phyloP scores from a whole-genome alignment of 2,329 filamentous ascomycete genomes.

The Colletotrichum tabaci region DNA sequence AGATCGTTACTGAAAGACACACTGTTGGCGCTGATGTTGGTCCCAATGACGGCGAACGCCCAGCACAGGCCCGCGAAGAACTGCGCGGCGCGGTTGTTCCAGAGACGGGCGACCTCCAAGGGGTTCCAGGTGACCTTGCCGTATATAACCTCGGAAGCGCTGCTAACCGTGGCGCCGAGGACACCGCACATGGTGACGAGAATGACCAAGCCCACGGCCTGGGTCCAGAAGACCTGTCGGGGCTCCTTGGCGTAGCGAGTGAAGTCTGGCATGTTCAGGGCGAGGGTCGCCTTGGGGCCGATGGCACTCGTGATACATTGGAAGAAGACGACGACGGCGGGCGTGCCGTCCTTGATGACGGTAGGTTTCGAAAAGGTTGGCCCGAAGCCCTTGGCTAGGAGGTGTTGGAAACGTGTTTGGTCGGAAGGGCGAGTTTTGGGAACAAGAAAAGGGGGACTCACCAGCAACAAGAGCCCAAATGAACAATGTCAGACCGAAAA shows the following conservation, averaged over 20 bases:
- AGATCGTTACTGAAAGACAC: slow-evolving; percentile 69
- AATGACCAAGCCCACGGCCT: slow-evolving; percentile 40
- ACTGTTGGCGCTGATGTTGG: slow-evolving; percentile 67
- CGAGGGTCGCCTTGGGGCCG: slow-evolving; percentile 42
- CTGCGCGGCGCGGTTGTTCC: slow-evolving; percentile 49
- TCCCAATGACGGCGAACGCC: slow-evolving; percentile 63
- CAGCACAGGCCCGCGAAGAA: slow-evolving; percentile 50
- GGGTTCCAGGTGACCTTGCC: slow-evolving; percentile 49
- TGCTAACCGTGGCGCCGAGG: slow-evolving; percentile 62
- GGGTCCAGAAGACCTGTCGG: slow-evolving; percentile 41
- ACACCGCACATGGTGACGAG: slow-evolving; percentile 55
- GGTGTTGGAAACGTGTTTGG: not conserved
- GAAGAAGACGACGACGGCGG: slow-evolving; percentile 44
- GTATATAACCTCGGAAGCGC: slow-evolving; percentile 51
- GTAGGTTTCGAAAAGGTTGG: slow-evolving; percentile 45
- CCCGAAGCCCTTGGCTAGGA: slow-evolving; percentile 41
- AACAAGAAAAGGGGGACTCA: not conserved
- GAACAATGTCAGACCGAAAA: slow-evolving; percentile 45
- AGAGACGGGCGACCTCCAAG: slow-evolving; percentile 47
- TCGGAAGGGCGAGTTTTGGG: too few species aligned
- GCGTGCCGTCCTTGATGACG: slow-evolving; percentile 37
- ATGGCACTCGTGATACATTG: slow-evolving; percentile 46
- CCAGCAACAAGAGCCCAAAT: slow-evolving; percentile 44
- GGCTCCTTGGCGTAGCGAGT: slow-evolving; percentile 44
- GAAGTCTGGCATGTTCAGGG: slow-evolving; percentile 45